These are phyloP conservation scores for Mortierella claussenii DNA, from an alignment of 192 early-diverging fungal genomes.

Conservation along the genomic window DNA sequence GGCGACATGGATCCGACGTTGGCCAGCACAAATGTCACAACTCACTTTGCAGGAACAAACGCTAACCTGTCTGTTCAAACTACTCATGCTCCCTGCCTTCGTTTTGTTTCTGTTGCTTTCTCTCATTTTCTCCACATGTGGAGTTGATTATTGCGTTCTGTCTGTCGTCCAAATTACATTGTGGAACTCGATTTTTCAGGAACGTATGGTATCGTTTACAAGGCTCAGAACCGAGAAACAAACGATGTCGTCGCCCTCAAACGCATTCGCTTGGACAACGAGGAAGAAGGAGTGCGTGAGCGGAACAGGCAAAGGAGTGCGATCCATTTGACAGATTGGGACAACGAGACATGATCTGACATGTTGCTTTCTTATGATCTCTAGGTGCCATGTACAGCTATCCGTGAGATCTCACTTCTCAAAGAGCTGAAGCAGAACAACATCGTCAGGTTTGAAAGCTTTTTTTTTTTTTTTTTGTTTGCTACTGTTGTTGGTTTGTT, in stretches of 20 bases:
- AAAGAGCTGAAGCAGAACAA: constrained; percentile 87
- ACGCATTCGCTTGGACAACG: constrained; percentile 90
- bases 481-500: too few relatives aligned
- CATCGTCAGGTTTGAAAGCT: constrained; percentile 75
- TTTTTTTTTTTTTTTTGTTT: neutral
- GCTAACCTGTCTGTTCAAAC: too few relatives aligned
- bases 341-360: too few relatives aligned
- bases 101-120: neutral
- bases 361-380: constrained; percentile 7
- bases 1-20: too few relatives aligned
- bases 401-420: constrained; percentile 88
- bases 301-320: too few relatives aligned
- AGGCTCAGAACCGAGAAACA: constrained; percentile 95
- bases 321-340: too few relatives aligned
- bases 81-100: neutral
- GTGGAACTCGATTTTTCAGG: too few relatives aligned
- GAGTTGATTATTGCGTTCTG: neutral
- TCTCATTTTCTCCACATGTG: neutral
- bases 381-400: constrained; percentile 85
- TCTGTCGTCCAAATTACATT: neutral
- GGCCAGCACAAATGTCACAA: too few relatives aligned
- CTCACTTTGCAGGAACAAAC: too few relatives aligned
- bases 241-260: constrained; percentile 98
- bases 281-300: constrained; percentile 85
- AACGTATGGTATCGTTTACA: constrained; percentile 99